These are phyloP conservation scores for Graphilbum sp. DNA, from an alignment of 2,329 filamentous ascomycete genomes.

Conservation along the genomic window DNA sequence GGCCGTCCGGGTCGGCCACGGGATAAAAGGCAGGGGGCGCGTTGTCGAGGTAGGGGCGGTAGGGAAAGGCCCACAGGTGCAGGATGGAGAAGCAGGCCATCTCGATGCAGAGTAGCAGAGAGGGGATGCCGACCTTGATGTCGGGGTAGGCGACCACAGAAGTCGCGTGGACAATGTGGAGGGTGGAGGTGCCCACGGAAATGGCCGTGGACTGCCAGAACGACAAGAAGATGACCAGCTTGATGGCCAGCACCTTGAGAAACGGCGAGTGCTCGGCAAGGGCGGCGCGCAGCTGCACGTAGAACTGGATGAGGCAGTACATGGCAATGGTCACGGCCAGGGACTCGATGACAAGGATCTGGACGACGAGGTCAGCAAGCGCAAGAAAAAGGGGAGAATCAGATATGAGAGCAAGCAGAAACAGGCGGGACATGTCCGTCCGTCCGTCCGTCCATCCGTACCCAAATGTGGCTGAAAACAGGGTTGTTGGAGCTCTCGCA, in stretches of 20 bases:
- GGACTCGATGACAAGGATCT: constrained; percentile 53
- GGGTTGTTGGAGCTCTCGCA: constrained; percentile 67
- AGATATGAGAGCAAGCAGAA: no score
- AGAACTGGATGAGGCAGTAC: constrained; percentile 81
- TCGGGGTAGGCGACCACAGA: constrained; percentile 52
- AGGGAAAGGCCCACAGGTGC: constrained; percentile 72
- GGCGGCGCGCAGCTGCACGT: constrained; percentile 55
- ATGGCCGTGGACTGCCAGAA: constrained; percentile 61
- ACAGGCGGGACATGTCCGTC: no score
- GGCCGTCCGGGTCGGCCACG: constrained; percentile 22
- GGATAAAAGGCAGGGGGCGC: constrained; percentile 31
- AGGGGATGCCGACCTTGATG: constrained; percentile 66
- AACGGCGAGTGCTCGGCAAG: constrained; percentile 56
- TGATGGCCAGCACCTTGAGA: constrained; percentile 72
- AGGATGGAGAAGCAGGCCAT: constrained; percentile 69
- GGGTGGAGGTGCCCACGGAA: constrained; percentile 35
- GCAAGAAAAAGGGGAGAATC: no score
- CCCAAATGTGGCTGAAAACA: constrained; percentile 73
- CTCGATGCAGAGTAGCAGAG: constrained; percentile 62
- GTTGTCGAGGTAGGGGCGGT: constrained; percentile 44
- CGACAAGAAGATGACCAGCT: constrained; percentile 78
- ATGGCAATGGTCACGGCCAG: constrained; percentile 66
- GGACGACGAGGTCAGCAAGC: background rate
- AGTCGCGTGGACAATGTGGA: constrained; percentile 45
- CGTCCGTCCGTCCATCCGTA: no score